Base-by-base conservation (phyloP, 176 grass and related monocot genomes). In the Avena atlantica region DNA sequence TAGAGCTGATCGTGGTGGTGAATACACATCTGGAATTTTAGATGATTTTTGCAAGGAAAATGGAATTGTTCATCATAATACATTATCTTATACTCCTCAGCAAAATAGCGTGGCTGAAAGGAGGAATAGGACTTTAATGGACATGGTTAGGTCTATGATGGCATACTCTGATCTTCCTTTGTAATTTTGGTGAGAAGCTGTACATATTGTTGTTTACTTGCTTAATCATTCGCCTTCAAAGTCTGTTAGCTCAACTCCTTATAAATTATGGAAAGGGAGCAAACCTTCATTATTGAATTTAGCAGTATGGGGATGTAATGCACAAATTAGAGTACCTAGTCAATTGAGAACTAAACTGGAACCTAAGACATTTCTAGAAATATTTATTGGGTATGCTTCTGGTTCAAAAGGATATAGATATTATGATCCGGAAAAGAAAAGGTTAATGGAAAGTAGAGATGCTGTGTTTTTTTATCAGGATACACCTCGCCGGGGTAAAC, bases 91-190 rank as follows among this genome's bases (percentile, higher is more conserved):
- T 5, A 78, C 47, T 66, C 8, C 12, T 0, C 12, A 77, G 52
- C 25, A 84, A 52, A 85, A 85, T 0, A 19, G 0, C 0, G 19
- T 85, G 17, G 20, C 13, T 0, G 14, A 78, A 13, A 3, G 74
- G 49, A 69, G 48, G 61, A 68, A 86, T 19, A 69, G 59, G 66
- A 20, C 14, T 11, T 13, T 78, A 0, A 42, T 78, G 4, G 31
- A 85, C 10, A 85, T 76, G 6, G 24, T 75, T 21, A 61, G 69
- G 3, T 74, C 53, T 0, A 84, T 84, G 83, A 66, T 85, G 56
- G 59, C 73, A 2, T 77, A 68, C 24, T 86, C n/a, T 19, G 31
- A 86, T 68, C 15, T 69, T 9, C 65, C 65, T 16, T 69, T 69
- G 15, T 36, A 12, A 37, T 69, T 19, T 69, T 37, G 64, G 64